phyloP scores from a whole-genome alignment of 2,329 filamentous ascomycete genomes.

The Orbilia brochopaga region DNA sequence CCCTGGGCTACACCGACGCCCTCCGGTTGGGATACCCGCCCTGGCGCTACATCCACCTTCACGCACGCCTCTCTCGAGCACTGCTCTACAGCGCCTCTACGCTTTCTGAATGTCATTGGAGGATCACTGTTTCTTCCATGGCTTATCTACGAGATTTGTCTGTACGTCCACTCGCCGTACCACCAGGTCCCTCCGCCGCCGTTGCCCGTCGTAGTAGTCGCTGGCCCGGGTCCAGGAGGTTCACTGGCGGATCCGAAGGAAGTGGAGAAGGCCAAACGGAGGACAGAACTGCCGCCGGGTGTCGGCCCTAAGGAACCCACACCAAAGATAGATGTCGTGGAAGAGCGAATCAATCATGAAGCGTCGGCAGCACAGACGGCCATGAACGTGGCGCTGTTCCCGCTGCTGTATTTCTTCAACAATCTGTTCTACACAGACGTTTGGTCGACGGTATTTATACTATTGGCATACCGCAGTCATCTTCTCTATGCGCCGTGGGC shows the following conservation, averaged over 20 bases:
- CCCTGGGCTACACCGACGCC: conserved; percentile 16
- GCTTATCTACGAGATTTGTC: conserved; percentile 52
- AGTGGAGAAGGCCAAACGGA: conserved; percentile 41
- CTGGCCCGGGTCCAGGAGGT: conserved; percentile 40
- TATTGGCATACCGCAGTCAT: conserved; percentile 69
- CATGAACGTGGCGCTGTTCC: conserved; percentile 82
- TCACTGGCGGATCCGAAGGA: conserved; percentile 45
- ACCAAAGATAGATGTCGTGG: conserved; percentile 35
- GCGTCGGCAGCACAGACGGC: conserved; percentile 65
- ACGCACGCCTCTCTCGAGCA: conserved; percentile 45
- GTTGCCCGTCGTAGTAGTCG: conserved; percentile 41
- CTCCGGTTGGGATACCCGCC: conserved; percentile 34
- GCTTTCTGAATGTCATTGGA: conserved; percentile 54
- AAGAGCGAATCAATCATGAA: conserved; percentile 43
- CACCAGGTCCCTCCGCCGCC: conserved; percentile 49
- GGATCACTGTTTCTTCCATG: conserved; percentile 52
- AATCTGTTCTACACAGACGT: conserved; percentile 95
- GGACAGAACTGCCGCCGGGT: conserved; percentile 40
- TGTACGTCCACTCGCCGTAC: conserved; percentile 51
- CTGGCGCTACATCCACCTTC: conserved; percentile 27
- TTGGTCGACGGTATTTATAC: conserved; percentile 75
- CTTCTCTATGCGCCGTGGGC: conserved; percentile 57
- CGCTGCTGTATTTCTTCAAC: conserved; percentile 93
- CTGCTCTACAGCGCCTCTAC: conserved; percentile 52
- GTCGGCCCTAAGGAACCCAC: conserved; percentile 29